A percentile compares a stretch with the other conserved stretches of the same genome.
These are phyloP conservation scores for Anthracocystis walkeri DNA, from an alignment of 1,284 basidiomycete species.

Conservation along the genomic window DNA sequence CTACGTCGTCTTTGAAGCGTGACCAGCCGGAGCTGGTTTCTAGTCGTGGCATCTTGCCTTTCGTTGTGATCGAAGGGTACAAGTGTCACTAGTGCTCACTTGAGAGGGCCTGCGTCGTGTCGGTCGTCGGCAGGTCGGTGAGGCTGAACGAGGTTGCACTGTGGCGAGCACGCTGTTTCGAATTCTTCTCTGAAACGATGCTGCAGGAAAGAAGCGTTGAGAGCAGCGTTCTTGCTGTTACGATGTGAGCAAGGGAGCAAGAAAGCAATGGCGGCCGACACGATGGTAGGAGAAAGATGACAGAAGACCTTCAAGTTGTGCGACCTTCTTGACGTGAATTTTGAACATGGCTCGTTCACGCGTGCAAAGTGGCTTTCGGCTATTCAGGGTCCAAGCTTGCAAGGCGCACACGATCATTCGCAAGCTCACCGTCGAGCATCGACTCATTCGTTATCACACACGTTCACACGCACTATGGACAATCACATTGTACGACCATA, in stretches of 20 bases:
- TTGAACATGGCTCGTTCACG: conserved; percentile 9
- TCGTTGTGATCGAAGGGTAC: not conserved
- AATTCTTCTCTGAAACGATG: no score
- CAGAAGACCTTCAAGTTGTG: not conserved
- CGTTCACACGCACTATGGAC: not conserved
- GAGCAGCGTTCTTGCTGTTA: not conserved
- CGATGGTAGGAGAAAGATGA: not conserved
- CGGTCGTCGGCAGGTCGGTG: no score
- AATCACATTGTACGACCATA: not conserved
- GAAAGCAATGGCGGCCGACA: not conserved
- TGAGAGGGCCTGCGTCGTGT: no score
- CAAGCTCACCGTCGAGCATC: not conserved
- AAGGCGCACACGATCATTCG: not conserved
- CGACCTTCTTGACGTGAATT: conserved; percentile 1
- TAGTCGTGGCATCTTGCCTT: conserved; percentile 42
- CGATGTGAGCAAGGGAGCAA: not conserved
- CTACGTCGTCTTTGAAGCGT: conserved; percentile 22
- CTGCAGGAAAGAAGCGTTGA: not conserved
- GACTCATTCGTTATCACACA: not conserved
- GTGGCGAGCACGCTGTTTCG: no score
- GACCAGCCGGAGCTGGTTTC: conserved; percentile 47
- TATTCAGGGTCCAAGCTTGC: conserved; percentile 9
- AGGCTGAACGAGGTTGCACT: no score
- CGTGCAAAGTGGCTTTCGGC: not conserved
- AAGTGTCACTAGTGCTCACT: no score